Evolutionary conservation across 1,284 basidiomycete species (phyloP), one percentile per base, ranked within the genome.

Genomic region (Pseudozyma tsukubaensis): DNA sequence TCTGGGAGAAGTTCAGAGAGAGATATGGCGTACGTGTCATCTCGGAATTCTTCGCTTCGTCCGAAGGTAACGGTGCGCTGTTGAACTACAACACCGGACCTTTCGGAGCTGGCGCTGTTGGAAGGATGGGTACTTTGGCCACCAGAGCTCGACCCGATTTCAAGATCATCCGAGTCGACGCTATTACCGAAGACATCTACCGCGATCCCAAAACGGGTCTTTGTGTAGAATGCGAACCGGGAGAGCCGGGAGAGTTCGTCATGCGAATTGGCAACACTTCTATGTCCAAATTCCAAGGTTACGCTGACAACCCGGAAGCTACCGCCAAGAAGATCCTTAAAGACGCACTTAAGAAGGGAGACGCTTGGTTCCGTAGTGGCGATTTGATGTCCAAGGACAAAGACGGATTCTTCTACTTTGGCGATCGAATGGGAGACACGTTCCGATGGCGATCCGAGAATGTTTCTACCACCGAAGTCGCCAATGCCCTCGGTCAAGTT

Each of bases 1-100:
- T 85, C 1, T 85, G 84, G 84, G 74, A 82, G 32, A 81, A 78
- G 55, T 85, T 85, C 79, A 59, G 84, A 10, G 81, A 85, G 34
- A 55, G 84, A 0, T 85, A 79, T 54, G 81, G 79, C 24, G 81
- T 85, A 0, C 54, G 53, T 4, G 50, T 59, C 47, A 84, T 85
- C 58, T 72, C 75, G 5, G 84, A 85, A 45, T 85, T 85, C 71
- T 85, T 83, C 57, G 84, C 84, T 3, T 77, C 79, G 16, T 76
- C 74, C 36, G 84, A 85, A 52, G 84, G 82, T 16, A 83, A 83
- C 47, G 80, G 77, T 16, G 80, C 76, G 12, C 56, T 85, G 58
- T 59, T 85, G 75, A 83, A 84, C 69, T 74, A 74, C 77, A 84
- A 83, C 70, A 65, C 76, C 9, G 83, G 83, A 49, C 60, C 76